These are phyloP conservation scores for Aspergillus pseudoviridinutans DNA, from an alignment of 2,329 filamentous ascomycete genomes.

Conservation along the genomic window DNA sequence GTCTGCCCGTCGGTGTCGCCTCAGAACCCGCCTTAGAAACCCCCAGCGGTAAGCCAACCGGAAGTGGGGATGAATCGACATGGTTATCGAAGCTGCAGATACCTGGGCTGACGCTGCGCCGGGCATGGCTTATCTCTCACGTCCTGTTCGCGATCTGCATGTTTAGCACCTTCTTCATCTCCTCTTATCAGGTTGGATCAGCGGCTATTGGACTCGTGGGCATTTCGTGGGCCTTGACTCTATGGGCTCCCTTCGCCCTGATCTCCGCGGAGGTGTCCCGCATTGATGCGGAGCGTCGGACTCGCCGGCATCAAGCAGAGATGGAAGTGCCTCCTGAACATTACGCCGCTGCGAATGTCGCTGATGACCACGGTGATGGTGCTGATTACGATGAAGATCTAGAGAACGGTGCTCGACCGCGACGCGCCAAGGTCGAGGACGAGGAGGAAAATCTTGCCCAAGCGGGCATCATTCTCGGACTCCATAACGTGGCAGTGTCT, in stretches of 20 bases:
- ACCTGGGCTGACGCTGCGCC: conserved; percentile 77
- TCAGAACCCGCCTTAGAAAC: conserved; percentile 28
- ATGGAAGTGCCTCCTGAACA: conserved; percentile 24
- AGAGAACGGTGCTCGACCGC: conserved; percentile 23
- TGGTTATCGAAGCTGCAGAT: conserved; percentile 65
- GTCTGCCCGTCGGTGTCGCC: conserved; percentile 26
- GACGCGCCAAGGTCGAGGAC: conserved; percentile 20
- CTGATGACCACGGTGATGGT: neutral
- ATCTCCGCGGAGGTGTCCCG: conserved; percentile 89
- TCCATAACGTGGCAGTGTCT: conserved; percentile 93
- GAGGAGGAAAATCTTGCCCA: conserved; percentile 61
- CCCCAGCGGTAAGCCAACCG: conserved; percentile 5
- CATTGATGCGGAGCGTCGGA: conserved; percentile 64
- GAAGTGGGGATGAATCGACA: conserved; percentile 18
- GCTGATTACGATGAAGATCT: conserved; percentile 15
- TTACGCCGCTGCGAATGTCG: neutral
- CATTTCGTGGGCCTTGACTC: conserved; percentile 85
- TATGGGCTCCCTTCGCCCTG: conserved; percentile 94
- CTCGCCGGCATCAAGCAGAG: conserved; percentile 36
- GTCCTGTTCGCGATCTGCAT: conserved; percentile 79
- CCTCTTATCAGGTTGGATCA: conserved; percentile 66
- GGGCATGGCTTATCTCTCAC: conserved; percentile 81
- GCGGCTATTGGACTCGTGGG: conserved; percentile 76
- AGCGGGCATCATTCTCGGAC: conserved; percentile 84
- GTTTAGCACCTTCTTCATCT: conserved; percentile 77